These are phyloP conservation scores for Nigrospora oryzae DNA, from an alignment of 2,329 filamentous ascomycete genomes.

Conservation along the genomic window DNA sequence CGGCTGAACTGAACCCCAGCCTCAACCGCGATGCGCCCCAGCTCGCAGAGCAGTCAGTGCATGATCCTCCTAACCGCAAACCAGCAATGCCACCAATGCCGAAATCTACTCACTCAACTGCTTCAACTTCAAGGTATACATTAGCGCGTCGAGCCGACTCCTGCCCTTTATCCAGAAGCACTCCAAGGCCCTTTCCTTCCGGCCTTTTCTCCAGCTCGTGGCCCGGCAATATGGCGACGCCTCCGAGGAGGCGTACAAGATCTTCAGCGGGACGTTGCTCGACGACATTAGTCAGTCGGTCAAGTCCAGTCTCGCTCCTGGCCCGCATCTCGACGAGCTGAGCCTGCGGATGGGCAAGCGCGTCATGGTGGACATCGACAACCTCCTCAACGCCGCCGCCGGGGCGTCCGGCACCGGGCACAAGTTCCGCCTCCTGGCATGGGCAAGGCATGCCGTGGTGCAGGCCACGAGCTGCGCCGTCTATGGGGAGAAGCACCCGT, in stretches of 20 bases:
- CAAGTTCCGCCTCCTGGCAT: conserved; percentile 5
- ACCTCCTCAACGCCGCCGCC: conserved; percentile 3
- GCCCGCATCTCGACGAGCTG: conserved; percentile 1
- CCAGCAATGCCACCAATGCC: neutral
- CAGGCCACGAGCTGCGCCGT: conserved; percentile 7
- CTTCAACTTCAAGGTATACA: neutral
- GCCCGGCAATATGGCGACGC: neutral
- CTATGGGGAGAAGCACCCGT: conserved; percentile 8
- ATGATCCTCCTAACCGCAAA: neutral
- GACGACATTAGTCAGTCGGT: conserved; percentile 5
- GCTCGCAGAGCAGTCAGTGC: no score
- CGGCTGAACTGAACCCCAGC: no score
- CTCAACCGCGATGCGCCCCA: no score
- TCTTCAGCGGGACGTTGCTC: conserved; percentile 1
- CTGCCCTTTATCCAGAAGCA: conserved; percentile 1
- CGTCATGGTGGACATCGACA: conserved; percentile 4
- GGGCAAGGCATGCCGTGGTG: conserved; percentile 7
- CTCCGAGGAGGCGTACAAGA: neutral
- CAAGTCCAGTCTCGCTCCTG: neutral
- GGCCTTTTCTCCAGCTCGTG: conserved; percentile 1
- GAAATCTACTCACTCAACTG: neutral
- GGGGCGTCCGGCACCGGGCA: neutral
- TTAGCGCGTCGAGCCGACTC: conserved; percentile 1
- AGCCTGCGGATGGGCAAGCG: conserved; percentile 8
- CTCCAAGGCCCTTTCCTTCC: conserved; percentile 1